These are phyloP conservation scores for Hygrocybe coccinea DNA, from an alignment of 768 basidiomycete genomes.

Conservation along the genomic window DNA sequence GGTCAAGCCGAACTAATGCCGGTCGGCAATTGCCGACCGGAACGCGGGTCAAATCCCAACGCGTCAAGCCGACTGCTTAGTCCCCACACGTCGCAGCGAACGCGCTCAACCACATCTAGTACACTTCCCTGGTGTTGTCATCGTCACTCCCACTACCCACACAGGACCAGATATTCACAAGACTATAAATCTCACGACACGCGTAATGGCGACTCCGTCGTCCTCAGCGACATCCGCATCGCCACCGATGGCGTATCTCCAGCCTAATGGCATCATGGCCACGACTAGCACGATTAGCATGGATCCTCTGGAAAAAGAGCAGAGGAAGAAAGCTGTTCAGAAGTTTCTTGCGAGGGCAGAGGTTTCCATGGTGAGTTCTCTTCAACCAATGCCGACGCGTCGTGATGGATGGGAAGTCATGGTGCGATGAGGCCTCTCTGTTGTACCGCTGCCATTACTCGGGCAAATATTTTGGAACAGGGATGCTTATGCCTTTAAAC, in stretches of 20 bases:
- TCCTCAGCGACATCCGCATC: slow-evolving; percentile 82
- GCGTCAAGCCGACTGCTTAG: slow-evolving; percentile 23
- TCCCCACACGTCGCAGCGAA: too few relatives aligned
- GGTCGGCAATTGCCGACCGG: slow-evolving; percentile 26
- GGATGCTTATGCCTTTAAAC: too few relatives aligned
- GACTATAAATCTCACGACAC: slow-evolving; percentile 28
- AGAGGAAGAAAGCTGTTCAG: slow-evolving; percentile 62
- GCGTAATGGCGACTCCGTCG: slow-evolving; percentile 72
- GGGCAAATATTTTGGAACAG: not conserved
- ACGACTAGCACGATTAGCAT: slow-evolving; percentile 31
- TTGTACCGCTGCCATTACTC: not conserved
- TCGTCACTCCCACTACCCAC: too few relatives aligned
- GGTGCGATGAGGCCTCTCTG: not conserved
- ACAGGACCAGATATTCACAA: too few relatives aligned
- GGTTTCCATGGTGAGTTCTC: slow-evolving; percentile 65
- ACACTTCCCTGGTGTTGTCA: not conserved
- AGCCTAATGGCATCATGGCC: slow-evolving; percentile 39
- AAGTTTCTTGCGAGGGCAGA: slow-evolving; percentile 78
- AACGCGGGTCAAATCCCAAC: slow-evolving; percentile 25
- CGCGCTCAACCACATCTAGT: slow-evolving; percentile 37
- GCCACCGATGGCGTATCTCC: slow-evolving; percentile 62
- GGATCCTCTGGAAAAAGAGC: slow-evolving; percentile 50
- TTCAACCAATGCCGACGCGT: slow-evolving; percentile 44
- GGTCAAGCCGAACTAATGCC: not conserved
- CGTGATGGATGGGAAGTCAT: slow-evolving; percentile 15